phyloP scores from a whole-genome alignment of 768 basidiomycete genomes.

The Auricularia auricula-judae region DNA sequence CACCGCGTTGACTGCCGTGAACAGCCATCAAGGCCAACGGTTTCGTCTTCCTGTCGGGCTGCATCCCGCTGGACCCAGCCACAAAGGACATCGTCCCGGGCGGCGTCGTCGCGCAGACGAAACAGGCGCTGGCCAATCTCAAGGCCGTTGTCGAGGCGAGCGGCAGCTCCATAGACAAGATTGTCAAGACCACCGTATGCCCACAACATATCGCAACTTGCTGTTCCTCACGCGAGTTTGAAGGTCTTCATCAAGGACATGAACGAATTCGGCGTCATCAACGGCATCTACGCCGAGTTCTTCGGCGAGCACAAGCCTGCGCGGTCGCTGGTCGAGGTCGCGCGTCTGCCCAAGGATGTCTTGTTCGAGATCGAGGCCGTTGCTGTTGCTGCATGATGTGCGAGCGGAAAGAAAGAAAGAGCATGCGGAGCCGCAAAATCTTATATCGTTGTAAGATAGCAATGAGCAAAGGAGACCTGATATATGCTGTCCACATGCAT shows the following conservation, averaged over 20 bases:
- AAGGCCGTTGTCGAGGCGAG: slow-evolving; percentile 73
- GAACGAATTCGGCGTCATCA: slow-evolving; percentile 80
- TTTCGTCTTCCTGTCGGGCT: slow-evolving; percentile 83
- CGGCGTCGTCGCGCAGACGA: slow-evolving; percentile 62
- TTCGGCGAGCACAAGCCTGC: slow-evolving; percentile 92
- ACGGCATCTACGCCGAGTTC: slow-evolving; percentile 69
- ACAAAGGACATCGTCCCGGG: slow-evolving; percentile 60
- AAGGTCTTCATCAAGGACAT: slow-evolving; percentile 90
- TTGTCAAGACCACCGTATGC: slow-evolving; percentile 85
- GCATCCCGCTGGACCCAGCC: slow-evolving; percentile 69
- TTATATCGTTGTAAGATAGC: no score
- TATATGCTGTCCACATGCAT: no score
- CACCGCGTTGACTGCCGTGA: slow-evolving; percentile 46
- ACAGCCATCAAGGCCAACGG: slow-evolving; percentile 79
- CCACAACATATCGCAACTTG: background rate
- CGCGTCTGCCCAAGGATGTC: slow-evolving; percentile 81
- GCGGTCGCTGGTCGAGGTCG: slow-evolving; percentile 82
- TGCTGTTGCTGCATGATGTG: slow-evolving; percentile 23
- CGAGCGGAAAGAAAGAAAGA: background rate
- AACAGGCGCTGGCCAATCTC: slow-evolving; percentile 80
- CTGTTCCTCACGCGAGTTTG: background rate
- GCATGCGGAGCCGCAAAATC: no score
- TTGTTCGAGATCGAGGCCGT: slow-evolving; percentile 89
- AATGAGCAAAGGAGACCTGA: no score
- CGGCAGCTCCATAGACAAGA: slow-evolving; percentile 64